Evolutionary conservation across 192 early-diverging fungal genomes (phyloP), one percentile per base, ranked within the genome.

Genomic region (Polychytrium aggregatum): DNA sequence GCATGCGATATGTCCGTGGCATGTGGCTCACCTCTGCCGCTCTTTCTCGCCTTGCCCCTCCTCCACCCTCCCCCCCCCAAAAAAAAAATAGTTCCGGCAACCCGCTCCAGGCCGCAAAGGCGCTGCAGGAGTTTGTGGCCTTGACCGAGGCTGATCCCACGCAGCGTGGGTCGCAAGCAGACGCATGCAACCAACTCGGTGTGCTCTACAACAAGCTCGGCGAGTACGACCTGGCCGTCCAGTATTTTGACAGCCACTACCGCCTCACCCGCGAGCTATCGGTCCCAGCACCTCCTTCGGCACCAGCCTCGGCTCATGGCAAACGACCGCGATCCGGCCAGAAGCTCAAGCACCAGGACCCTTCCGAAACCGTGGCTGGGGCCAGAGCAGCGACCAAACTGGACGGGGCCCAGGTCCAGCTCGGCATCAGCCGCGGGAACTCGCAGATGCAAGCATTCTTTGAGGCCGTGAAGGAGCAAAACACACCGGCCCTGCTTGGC

Each of bases 121-220:
- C 58, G 40, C 54, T 73, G 21, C 47, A 62, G 21, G 34, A 49
- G 5, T 73, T 73, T 40, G 55, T 68, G 18, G 18, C 45, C 9
- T 26, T 56, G n/a, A 58, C 58, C 3, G 50, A 64, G 45, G 18
- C 29, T 18, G 65, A 68, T 18, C 50, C 53, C 9, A 36, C 47
- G 1, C 71, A 68, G 45, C 53, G 45, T 22, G 26, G 33, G 13
- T 50, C 60, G 7, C 62, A 63, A 27, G 60, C 62, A 2, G 56
- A 67, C 27, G 71, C 71, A 34, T 73, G 71, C 52, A 65, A 68
- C 35, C 65, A 68, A 38, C 55, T 73, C 43, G 71, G 71, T 20
- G 54, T 47, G 6, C 52, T 74, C 1, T 69, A 64, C 50, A 68
- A 62, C 52, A 56, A 56, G 22, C 36, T 69, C 36, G 67, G 67